Base-by-base conservation (phyloP, 176 grass and related monocot genomes). In the Dendrocalamus sinicus region DNA sequence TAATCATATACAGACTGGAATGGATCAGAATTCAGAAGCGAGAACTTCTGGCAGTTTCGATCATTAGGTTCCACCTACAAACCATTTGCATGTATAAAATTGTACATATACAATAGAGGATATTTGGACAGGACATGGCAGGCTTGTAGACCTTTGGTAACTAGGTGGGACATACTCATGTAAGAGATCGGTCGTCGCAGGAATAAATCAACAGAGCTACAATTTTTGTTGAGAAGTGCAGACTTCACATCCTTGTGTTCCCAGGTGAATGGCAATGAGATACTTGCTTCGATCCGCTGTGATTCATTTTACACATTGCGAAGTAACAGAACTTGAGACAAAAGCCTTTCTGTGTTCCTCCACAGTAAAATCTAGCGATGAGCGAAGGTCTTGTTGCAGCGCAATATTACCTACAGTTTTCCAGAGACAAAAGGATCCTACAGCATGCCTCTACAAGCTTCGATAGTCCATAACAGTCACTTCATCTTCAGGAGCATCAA, bases 401-500 rank as follows among this genome's bases (percentile, higher is more conserved):
- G 5, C 70, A 32, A 74, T 45, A 47, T 78, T 57, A 41, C 73
- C 60, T 83, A 84, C 61, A 74, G 71, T 68, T 87, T 66, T 54
- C 5, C 53, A 12, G 79, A 83, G 30, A 72, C 54, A 55, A 78
- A 85, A 79, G 22, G 46, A 45, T 5, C 80, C 9, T 69, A 37
- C 4, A 50, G n/a, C 44, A 11, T 11, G 37, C 4, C 26, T 40
- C 85, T 96, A 99, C 82, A 99, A 92, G 63, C 97, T 99, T 81
- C 97, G 93, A 84, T 99, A 99, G 88, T 99, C 97, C 83, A 99
- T 85, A 6, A 99, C 97, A 7, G 94, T 96, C 24, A 99, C 97
- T 94, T 99, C 97, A 67, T 99, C 97, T 84, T 96, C 97, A 23
- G 97, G 94, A 71, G 97, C 89, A 71, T 91, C 89, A 2, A 91